Evolutionary conservation across 2,329 filamentous ascomycete species (phyloP).

Genomic region (Clonostachys chloroleuca): DNA sequence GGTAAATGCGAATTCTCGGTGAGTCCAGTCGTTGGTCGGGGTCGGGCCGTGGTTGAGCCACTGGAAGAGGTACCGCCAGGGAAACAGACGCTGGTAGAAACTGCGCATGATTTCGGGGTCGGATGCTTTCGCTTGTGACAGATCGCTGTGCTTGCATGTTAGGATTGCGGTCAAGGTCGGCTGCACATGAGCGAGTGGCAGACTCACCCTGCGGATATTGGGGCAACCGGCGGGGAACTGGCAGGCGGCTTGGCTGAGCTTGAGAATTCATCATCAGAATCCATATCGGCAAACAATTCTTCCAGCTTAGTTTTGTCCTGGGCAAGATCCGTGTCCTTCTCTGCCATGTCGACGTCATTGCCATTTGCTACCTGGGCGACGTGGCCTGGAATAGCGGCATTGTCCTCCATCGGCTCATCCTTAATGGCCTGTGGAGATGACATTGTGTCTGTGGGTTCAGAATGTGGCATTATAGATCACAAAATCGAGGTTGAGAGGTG

Average conservation of each 20-base stretch:
- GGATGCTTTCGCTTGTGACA: conserved; percentile 42
- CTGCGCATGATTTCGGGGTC: conserved; percentile 85
- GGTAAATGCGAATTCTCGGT: conserved; percentile 95
- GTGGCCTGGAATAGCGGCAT: conserved; percentile 15
- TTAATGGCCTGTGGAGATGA: conserved; percentile 18
- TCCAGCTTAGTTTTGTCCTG: conserved; percentile 50
- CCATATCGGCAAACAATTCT: conserved; percentile 53
- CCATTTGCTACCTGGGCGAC: conserved; percentile 16
- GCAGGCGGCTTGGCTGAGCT: conserved; percentile 14
- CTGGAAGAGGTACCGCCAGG: conserved; percentile 91
- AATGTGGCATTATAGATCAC: conserved; percentile 36
- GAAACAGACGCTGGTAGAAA: conserved; percentile 94
- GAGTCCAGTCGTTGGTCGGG: conserved; percentile 81
- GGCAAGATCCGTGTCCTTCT: conserved; percentile 11
- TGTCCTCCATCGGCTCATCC: conserved; percentile 27
- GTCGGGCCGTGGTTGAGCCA: conserved; percentile 94
- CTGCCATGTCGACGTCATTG: conserved; percentile 30
- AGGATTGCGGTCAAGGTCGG: not conserved
- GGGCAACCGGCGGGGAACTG: not conserved
- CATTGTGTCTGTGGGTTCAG: conserved; percentile 22
- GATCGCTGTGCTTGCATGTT: conserved; percentile 16
- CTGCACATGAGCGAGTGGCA: no score
- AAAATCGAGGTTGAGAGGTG: not conserved
- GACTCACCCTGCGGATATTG: not conserved
- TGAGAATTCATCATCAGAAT: conserved; percentile 59